Evolutionary conservation across 2,329 filamentous ascomycete species (phyloP).

Genomic region (Calcarisporium arbuscula): DNA sequence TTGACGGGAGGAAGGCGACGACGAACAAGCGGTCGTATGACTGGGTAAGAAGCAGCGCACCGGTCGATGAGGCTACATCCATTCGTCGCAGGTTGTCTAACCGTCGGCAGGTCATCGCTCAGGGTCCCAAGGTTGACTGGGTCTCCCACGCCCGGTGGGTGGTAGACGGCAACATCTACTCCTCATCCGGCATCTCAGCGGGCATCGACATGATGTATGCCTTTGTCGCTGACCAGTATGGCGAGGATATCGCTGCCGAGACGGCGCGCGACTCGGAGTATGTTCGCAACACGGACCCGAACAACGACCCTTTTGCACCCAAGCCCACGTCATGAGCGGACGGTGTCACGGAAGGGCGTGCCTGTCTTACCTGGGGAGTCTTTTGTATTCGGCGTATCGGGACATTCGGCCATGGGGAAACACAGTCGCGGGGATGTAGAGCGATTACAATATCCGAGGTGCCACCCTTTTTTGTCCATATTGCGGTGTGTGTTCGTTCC

Average conservation of each 20-base stretch:
- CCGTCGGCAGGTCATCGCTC: conserved; percentile 22
- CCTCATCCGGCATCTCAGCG: conserved; percentile 49
- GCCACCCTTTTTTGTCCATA: too few relatives aligned
- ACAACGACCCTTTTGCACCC: conserved; percentile 53
- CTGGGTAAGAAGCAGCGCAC: conserved; percentile 20
- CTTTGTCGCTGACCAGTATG: conserved; percentile 33
- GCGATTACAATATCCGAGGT: too few relatives aligned
- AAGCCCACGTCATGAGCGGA: too few relatives aligned
- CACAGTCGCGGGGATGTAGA: too few relatives aligned
- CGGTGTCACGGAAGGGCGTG: too few relatives aligned
- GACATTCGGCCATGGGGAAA: too few relatives aligned
- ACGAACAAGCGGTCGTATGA: conserved; percentile 52
- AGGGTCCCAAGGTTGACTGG: conserved; percentile 46
- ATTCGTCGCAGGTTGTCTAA: background rate
- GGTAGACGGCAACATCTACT: conserved; percentile 55
- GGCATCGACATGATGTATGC: conserved; percentile 32
- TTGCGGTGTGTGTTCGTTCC: too few relatives aligned
- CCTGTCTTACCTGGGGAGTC: too few relatives aligned
- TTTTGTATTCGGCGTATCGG: too few relatives aligned
- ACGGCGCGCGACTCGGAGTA: conserved; percentile 53
- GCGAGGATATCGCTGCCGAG: conserved; percentile 39
- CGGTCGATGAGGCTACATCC: conserved; percentile 8
- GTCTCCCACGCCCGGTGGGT: conserved; percentile 53
- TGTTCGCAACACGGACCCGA: conserved; percentile 42
- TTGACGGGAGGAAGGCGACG: conserved; percentile 52